Evolutionary conservation across 2,329 filamentous ascomycete species (phyloP).

Genomic region (Nemania sp.): DNA sequence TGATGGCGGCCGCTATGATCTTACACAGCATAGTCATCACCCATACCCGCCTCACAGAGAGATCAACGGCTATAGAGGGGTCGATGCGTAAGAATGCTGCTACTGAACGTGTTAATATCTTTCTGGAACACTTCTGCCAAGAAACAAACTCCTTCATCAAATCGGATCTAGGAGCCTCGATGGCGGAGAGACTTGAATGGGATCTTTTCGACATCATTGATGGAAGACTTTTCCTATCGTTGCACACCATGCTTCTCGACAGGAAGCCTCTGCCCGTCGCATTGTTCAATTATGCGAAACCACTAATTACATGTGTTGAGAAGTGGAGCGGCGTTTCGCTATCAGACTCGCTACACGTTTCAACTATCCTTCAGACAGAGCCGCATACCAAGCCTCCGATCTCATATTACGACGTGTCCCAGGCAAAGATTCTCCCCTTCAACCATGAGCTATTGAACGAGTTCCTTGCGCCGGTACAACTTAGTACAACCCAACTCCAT

Average conservation of each 20-base stretch:
- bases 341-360: constrained; percentile 8
- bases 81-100: neutral
- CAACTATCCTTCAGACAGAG: neutral
- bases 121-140: constrained; percentile 27
- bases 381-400: neutral
- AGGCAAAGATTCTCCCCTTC: constrained; percentile 48
- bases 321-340: constrained; percentile 17
- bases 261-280: constrained; percentile 19
- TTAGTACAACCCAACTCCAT: constrained; percentile 39
- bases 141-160: constrained; percentile 12
- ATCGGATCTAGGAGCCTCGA: neutral
- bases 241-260: constrained; percentile 7
- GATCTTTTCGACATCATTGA: constrained; percentile 44
- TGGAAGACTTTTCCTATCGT: constrained; percentile 36
- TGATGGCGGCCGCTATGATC: constrained; percentile 10
- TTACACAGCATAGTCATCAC: constrained; percentile 18
- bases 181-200: constrained; percentile 24
- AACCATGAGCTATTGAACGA: constrained; percentile 51
- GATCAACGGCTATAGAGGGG: neutral
- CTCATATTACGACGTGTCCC: neutral
- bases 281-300: constrained; percentile 27
- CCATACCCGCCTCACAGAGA: constrained; percentile 12
- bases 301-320: constrained; percentile 17
- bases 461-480: constrained; percentile 49
- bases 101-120: neutral